Base-by-base conservation (phyloP, 495 filamentous ascomycete species). In the Daldinia bambusicola region DNA sequence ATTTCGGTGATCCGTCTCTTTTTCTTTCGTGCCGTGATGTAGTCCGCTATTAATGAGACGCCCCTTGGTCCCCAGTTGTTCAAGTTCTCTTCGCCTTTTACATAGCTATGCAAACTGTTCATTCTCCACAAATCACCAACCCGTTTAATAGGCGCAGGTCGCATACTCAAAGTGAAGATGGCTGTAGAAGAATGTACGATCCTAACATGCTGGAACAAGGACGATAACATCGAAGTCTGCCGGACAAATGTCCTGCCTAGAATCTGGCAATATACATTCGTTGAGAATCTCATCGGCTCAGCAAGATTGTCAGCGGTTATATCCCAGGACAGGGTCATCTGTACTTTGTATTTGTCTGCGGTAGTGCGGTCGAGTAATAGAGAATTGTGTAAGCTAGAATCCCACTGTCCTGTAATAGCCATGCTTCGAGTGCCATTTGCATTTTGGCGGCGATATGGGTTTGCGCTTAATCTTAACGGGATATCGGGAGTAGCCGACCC, bases 81-180 rank as follows among this genome's bases (percentile, higher is more conserved):
- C 13, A 99, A 84, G 18, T 88, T 84, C 77, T 99, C 95, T 79
- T 98, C 95, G 34, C 95, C 95, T 77, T 96, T 97, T 69, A 98
- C 91, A 73, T 97, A 98, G 75, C 95, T 92, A 69, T 95, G 89
- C 53, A 93, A 89, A 2, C 93, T 98, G 77, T 94, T 95, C 93
- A 99, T 97, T 56, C 95, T 87, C 95, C 95, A 99, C 4, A 99
- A 84, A 74, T 99, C 95, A 7, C 92, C 92, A 0, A 92, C 95
- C 31, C 92, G 88, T 79, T 97, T 97, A 43, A 95, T 93, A 20
- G 93, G 93, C 10, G 92, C 89, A 0, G 95, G 95, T 43, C 91
- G 92, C 77, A 99, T 89, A 31, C 88, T 87, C 40, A 98, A 80
- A 8, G 92, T 92, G 82, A 96, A 99, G 67, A 97, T 90, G 41